phyloP scores from a whole-genome alignment of 148 eudicot species.

The Rhododendron simsii region DNA sequence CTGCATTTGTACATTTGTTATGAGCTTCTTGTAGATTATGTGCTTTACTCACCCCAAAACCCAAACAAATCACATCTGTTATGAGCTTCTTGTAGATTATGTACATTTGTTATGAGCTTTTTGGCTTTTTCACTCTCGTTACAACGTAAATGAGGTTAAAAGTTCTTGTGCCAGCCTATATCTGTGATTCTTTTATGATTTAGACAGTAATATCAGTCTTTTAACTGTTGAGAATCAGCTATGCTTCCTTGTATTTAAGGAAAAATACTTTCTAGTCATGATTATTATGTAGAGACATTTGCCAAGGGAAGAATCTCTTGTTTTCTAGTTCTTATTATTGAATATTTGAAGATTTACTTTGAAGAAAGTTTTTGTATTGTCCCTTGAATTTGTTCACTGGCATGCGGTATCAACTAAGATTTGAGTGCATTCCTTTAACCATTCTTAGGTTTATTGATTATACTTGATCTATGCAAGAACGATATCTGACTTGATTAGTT shows the following conservation, averaged over 20 bases:
- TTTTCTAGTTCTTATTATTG: neutral
- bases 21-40: constrained; percentile 42
- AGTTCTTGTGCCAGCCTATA: constrained; percentile 17
- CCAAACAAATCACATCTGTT: constrained; percentile 17
- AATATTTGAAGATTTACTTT: neutral
- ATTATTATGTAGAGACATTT: neutral
- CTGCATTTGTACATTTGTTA: constrained; percentile 42
- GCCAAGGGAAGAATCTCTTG: neutral
- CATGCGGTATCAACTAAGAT: neutral
- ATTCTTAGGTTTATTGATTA: neutral
- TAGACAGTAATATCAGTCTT: neutral
- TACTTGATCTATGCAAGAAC: neutral
- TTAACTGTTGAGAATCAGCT: neutral
- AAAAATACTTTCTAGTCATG: too few species aligned
- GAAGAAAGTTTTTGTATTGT: neutral
- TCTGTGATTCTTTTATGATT: neutral
- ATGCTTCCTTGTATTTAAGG: neutral
- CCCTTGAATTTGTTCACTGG: neutral
- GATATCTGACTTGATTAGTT: neutral
- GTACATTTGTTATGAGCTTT: neutral
- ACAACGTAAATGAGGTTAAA: constrained; percentile 22
- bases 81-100: constrained; percentile 42
- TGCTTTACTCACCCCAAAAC: constrained; percentile 6
- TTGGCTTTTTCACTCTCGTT: constrained; percentile 1
- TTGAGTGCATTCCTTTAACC: neutral